phyloP scores from a whole-genome alignment of 1,284 basidiomycete genomes.

The Apiotrichum sp. region DNA sequence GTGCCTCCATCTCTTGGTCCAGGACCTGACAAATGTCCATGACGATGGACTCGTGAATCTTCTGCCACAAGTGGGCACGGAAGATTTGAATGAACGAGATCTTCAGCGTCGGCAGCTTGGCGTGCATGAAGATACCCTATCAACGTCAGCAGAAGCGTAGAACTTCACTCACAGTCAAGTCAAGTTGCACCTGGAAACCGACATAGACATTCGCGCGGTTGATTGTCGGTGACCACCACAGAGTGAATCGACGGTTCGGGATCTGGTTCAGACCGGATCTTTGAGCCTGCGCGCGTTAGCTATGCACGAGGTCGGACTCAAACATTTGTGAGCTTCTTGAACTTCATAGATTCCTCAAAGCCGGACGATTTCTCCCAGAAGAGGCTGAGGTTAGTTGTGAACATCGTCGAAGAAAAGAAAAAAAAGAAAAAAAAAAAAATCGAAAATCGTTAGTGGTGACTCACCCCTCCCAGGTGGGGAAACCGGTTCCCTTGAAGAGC shows the following conservation, averaged over 20 bases:
- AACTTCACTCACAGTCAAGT: conserved; percentile 58
- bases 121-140: conserved; percentile 67
- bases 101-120: conserved; percentile 92
- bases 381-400: conserved; percentile 53
- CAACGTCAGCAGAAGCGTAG: no score
- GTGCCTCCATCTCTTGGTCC: conserved; percentile 95
- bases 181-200: conserved; percentile 66
- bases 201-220: conserved; percentile 60
- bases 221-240: conserved; percentile 89
- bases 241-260: conserved; percentile 98
- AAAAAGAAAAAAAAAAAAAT: background rate
- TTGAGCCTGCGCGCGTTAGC: conserved; percentile 40
- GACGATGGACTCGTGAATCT: conserved; percentile 63
- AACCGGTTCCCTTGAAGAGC: conserved; percentile 91
- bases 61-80: conserved; percentile 99
- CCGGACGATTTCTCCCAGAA: conserved; percentile 80
- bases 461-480: conserved; percentile 45
- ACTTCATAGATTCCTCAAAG: conserved; percentile 76
- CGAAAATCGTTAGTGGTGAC: no score
- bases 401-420: background rate
- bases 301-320: no score
- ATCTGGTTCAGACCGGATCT: conserved; percentile 71
- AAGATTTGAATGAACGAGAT: conserved; percentile 94
- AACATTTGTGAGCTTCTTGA: conserved; percentile 64
- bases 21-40: conserved; percentile 93